Percentiles rank a stretch among this genome's conserved stretches.
phyloP scores from a whole-genome alignment of 2,329 filamentous ascomycete genomes.

The Stemphylium lycopersici region DNA sequence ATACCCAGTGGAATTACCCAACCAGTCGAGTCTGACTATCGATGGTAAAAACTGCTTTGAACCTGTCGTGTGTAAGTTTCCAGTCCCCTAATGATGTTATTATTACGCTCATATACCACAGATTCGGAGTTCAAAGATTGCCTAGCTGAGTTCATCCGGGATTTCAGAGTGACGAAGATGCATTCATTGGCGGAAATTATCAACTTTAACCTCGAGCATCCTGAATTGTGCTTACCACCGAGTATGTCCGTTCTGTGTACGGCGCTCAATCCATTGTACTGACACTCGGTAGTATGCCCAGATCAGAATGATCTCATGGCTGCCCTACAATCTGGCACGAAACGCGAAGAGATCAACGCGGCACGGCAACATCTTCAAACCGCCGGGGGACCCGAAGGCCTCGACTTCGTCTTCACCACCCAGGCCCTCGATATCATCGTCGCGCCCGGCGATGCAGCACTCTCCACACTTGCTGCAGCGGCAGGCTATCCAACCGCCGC shows the following conservation, averaged over 20 bases:
- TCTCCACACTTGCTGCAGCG: constrained; percentile 44
- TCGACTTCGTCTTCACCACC: constrained; percentile 39
- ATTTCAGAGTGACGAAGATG: constrained; percentile 45
- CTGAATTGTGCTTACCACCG: constrained; percentile 42
- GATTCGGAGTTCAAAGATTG: constrained; percentile 46
- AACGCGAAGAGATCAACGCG: constrained; percentile 33
- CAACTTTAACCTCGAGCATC: constrained; percentile 47
- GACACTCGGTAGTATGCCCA: constrained; percentile 30
- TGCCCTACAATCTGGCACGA: constrained; percentile 32
- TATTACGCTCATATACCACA: constrained; percentile 15
- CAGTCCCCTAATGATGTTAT: too few relatives aligned
- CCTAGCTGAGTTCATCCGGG: constrained; percentile 41
- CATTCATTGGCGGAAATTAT: constrained; percentile 47
- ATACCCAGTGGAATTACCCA: constrained; percentile 43
- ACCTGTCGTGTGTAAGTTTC: constrained; percentile 43
- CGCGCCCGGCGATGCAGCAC: constrained; percentile 43
- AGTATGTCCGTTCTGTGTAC: constrained; percentile 19
- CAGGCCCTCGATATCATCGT: constrained; percentile 43
- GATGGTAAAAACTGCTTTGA: constrained; percentile 45
- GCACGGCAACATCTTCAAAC: constrained; percentile 35
- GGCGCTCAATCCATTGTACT: neutral
- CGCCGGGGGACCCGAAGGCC: constrained; percentile 40
- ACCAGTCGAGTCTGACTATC: constrained; percentile 37
- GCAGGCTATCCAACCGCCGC: constrained; percentile 46
- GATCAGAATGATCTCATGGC: constrained; percentile 47